phyloP scores from a whole-genome alignment of 2,329 filamentous ascomycete genomes.

The Neonectria hederae region DNA sequence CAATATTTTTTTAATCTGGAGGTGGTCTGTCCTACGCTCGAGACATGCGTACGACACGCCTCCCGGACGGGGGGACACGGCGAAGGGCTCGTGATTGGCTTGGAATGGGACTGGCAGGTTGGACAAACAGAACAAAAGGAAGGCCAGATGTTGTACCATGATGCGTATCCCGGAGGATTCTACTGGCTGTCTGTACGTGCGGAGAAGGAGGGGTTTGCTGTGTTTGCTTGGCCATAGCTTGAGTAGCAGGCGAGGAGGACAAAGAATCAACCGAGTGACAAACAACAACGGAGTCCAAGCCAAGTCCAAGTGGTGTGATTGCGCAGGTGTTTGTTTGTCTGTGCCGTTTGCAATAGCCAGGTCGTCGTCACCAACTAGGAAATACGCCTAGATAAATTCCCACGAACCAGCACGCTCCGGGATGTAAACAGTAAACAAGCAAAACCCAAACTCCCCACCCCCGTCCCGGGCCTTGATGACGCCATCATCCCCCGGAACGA shows the following conservation, averaged over 20 bases:
- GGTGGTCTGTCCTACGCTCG: conserved; percentile 20
- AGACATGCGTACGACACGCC: conserved; percentile 21
- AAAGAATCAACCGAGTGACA: neutral
- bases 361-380: neutral
- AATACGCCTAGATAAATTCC: neutral
- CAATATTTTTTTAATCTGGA: conserved; percentile 23
- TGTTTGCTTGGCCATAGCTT: conserved; percentile 20
- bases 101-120: conserved; percentile 26
- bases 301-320: neutral
- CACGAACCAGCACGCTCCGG: conserved; percentile 14
- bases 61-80: conserved; percentile 22
- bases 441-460: too few relatives aligned
- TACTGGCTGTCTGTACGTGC: conserved; percentile 16
- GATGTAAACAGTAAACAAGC: neutral
- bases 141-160: conserved; percentile 35
- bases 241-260: conserved; percentile 25
- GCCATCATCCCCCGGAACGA: neutral
- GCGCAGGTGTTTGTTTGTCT: neutral
- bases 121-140: conserved; percentile 30
- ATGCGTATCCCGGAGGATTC: conserved; percentile 28
- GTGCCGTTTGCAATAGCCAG: conserved; percentile 9
- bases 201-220: conserved; percentile 33
- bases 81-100: conserved; percentile 28
- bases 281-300: too few relatives aligned
- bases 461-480: neutral